These are phyloP conservation scores for Aschersonia sp. DNA, from an alignment of 2,329 filamentous ascomycete genomes.

Conservation along the genomic window DNA sequence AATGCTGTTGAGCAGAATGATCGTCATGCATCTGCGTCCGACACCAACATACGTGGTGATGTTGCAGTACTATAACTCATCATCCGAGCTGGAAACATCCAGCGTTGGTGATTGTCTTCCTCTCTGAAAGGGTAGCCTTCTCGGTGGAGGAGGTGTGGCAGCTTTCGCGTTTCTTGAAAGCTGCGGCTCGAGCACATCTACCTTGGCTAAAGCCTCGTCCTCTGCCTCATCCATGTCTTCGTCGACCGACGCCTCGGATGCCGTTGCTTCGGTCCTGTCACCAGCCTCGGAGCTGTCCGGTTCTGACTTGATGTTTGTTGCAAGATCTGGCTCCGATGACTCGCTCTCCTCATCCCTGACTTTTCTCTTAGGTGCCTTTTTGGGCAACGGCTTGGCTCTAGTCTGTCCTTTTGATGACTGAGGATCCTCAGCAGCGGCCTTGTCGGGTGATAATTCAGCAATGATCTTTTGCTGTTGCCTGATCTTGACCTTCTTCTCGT, in stretches of 20 bases:
- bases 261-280: slow-evolving; percentile 23
- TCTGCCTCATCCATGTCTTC: slow-evolving; percentile 22
- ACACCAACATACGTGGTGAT: not conserved
- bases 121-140: slow-evolving; percentile 30
- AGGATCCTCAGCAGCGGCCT: slow-evolving; percentile 10
- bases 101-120: slow-evolving; percentile 12
- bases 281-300: slow-evolving; percentile 26
- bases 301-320: slow-evolving; percentile 16
- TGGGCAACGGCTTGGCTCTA: slow-evolving; percentile 19
- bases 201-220: not conserved
- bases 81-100: slow-evolving; percentile 40
- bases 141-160: slow-evolving; percentile 20
- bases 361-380: slow-evolving; percentile 34
- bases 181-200: not conserved
- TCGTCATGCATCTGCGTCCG: not conserved
- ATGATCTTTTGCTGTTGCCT: slow-evolving; percentile 56
- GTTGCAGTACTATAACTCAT: slow-evolving; percentile 28
- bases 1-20: not conserved
- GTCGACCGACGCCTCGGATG: slow-evolving; percentile 27
- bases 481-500: slow-evolving; percentile 71
- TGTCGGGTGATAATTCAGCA: slow-evolving; percentile 20
- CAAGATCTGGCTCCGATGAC: slow-evolving; percentile 30
- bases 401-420: slow-evolving; percentile 10
- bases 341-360: slow-evolving; percentile 25
- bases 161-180: slow-evolving; percentile 7